Conservation (phyloP, 306 rosid genomes). For the Rubus idaeus region DNA sequence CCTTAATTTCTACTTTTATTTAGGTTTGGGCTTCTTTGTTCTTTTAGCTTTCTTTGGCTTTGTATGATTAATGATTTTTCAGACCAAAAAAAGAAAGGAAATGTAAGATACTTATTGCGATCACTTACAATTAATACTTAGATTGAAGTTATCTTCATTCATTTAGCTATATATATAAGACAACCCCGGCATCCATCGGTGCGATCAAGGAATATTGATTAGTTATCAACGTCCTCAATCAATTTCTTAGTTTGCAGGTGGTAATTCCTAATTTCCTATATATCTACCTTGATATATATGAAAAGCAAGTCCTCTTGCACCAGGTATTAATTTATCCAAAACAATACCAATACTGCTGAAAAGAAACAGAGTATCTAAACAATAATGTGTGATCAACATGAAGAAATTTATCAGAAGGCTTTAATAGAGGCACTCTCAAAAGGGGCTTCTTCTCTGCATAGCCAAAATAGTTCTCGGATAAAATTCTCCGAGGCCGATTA, state of each 20-base stretch:
- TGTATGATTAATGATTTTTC: background rate
- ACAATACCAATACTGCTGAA: background rate
- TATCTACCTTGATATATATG: background rate
- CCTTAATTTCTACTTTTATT: background rate
- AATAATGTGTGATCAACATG: background rate
- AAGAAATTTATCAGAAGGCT: conserved; percentile 1
- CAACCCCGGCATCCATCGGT: background rate
- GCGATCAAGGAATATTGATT: background rate
- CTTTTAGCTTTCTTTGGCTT: background rate
- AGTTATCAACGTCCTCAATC: background rate
- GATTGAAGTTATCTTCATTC: background rate
- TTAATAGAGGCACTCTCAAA: background rate
- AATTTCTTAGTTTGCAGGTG: background rate
- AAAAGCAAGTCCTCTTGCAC: background rate
- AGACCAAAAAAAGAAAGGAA: background rate
- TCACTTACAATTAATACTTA: background rate
- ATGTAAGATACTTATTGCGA: background rate
- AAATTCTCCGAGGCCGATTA: background rate
- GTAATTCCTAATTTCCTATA: background rate
- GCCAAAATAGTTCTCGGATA: background rate
- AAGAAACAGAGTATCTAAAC: background rate
- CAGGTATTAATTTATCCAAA: background rate
- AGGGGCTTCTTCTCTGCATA: background rate
- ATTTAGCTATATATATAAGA: background rate
- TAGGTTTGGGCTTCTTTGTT: background rate